Percentiles rank a stretch among this genome's conserved stretches.
phyloP scores from a whole-genome alignment of 225 moss, liverwort and hornwort species.

The Pleurozium schreberi region DNA sequence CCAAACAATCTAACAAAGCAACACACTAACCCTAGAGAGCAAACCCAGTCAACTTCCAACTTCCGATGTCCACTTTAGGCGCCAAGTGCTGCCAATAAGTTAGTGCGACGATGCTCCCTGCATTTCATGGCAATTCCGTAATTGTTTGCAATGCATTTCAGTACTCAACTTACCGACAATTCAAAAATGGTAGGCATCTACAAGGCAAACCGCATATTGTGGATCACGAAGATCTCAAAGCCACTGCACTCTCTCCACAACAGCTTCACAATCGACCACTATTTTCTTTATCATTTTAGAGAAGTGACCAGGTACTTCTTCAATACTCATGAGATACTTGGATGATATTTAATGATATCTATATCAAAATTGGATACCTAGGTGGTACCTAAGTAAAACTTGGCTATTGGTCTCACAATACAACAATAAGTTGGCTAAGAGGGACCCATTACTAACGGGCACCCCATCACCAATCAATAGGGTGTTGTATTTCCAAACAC shows the following conservation, averaged over 20 bases:
- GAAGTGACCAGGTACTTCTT: neutral
- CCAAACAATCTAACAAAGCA: neutral
- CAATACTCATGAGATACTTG: neutral
- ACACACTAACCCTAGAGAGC: neutral
- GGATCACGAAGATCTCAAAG: neutral
- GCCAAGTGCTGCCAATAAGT: neutral
- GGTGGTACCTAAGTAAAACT: neutral
- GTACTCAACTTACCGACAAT: neutral
- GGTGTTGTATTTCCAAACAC: no score
- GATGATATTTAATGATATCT: neutral
- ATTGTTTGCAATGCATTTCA: neutral
- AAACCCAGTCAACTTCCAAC: neutral
- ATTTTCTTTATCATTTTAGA: neutral
- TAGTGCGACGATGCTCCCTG: neutral
- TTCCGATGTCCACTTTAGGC: neutral
- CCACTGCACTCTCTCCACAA: neutral
- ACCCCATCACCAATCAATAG: no score
- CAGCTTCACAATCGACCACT: neutral
- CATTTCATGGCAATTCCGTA: neutral
- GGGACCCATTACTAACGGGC: no score
- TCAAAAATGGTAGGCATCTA: neutral
- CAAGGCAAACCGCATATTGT: fast-evolving
- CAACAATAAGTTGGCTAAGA: neutral
- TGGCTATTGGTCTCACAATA: neutral
- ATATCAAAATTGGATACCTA: neutral